phyloP scores from a whole-genome alignment of 257 asterid genomes.

The Solanum sitiens region DNA sequence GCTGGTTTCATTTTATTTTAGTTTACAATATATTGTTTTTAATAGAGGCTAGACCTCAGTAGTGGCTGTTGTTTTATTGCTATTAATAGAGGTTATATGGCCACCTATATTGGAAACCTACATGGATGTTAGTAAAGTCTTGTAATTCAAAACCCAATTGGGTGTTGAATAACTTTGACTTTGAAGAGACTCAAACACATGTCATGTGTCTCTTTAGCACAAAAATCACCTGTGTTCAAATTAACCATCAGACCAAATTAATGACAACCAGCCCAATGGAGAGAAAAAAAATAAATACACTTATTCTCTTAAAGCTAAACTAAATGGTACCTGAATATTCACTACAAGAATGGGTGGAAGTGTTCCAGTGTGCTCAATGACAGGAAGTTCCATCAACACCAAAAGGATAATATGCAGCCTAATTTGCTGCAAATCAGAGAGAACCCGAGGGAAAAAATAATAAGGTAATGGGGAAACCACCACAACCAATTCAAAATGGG shows the following conservation, averaged over 20 bases:
- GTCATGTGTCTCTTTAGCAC: not conserved
- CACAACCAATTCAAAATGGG: not conserved
- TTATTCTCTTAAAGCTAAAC: not conserved
- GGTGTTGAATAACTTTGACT: not conserved
- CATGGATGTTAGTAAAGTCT: constrained; percentile 4
- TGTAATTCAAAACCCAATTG: not conserved
- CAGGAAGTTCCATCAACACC: not conserved
- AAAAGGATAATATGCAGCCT: too few relatives aligned
- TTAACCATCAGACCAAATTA: too few relatives aligned
- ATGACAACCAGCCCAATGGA: too few relatives aligned
- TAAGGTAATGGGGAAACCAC: not conserved
- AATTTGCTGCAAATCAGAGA: not conserved
- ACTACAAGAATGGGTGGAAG: constrained; percentile 83
- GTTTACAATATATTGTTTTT: too few relatives aligned
- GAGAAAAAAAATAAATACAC: not conserved
- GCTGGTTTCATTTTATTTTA: too few relatives aligned
- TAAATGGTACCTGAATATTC: constrained; percentile 55
- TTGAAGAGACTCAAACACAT: constrained; percentile 25
- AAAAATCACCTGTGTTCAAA: not conserved
- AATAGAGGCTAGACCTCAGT: too few relatives aligned
- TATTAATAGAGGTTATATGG: not conserved
- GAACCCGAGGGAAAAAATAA: not conserved
- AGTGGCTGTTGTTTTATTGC: not conserved
- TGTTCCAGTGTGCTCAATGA: constrained; percentile 31
- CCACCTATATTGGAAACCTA: not conserved